Conservation (phyloP, 352 stramenopile genomes). For the Phytophthora sp. region DNA sequence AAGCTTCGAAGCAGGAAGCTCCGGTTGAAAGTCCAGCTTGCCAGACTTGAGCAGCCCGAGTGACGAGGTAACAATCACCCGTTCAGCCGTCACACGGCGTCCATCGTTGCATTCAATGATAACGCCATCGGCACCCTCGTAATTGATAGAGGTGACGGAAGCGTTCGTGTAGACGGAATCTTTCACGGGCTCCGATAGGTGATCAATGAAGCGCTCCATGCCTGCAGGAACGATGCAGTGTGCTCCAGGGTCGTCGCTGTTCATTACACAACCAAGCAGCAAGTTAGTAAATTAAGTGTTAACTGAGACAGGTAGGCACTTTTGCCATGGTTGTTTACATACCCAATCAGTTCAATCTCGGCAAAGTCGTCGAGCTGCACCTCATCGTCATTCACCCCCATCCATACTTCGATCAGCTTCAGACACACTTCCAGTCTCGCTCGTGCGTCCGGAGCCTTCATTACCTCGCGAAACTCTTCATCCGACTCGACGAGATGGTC, state of each 20-base stretch:
- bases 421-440: constrained; percentile 47
- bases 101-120: constrained; percentile 38
- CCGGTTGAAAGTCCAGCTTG: constrained; percentile 54
- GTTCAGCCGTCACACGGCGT: constrained; percentile 35
- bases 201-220: constrained; percentile 60
- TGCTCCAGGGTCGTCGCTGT: constrained; percentile 52
- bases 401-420: constrained; percentile 62
- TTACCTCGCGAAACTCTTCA: constrained; percentile 17
- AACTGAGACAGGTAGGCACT: too few species aligned
- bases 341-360: constrained; percentile 62
- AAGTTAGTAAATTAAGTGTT: neutral
- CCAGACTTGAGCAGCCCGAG: constrained; percentile 56
- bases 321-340: too few species aligned
- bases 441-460: constrained; percentile 29
- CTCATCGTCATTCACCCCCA: constrained; percentile 51
- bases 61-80: constrained; percentile 63
- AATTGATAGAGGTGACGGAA: constrained; percentile 36
- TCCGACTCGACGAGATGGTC: constrained; percentile 34
- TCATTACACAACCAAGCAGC: neutral
- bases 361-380: constrained; percentile 67
- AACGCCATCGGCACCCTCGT: constrained; percentile 30
- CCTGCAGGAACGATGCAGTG: constrained; percentile 57
- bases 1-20: constrained; percentile 47
- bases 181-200: constrained; percentile 34
- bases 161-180: constrained; percentile 40